These are phyloP conservation scores for Vitis labrusca DNA, from an alignment of 164 flowering plant species.

Conservation along the genomic window DNA sequence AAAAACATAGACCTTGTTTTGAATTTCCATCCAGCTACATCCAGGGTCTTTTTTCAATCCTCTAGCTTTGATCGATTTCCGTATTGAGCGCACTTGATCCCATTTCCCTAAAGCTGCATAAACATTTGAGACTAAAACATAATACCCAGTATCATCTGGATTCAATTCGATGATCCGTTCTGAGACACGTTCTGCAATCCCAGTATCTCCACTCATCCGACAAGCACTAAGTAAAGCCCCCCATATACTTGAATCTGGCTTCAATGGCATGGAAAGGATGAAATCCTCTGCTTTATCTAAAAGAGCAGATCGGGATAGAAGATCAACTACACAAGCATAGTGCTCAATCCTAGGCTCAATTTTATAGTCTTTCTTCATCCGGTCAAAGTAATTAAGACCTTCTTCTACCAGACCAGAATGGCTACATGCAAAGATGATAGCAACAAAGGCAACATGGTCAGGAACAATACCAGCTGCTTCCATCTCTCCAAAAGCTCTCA, in stretches of 20 bases:
- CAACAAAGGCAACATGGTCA: constrained; percentile 41
- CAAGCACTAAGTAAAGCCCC: constrained; percentile 52
- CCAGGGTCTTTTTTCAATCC: constrained; percentile 47
- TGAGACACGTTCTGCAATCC: constrained; percentile 30
- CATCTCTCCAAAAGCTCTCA: constrained; percentile 36
- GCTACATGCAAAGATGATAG: constrained; percentile 46
- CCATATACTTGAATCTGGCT: constrained; percentile 50
- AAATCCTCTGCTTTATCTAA: constrained; percentile 38
- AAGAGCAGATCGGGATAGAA: constrained; percentile 32
- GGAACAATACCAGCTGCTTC: constrained; percentile 29
- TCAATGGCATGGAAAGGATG: constrained; percentile 38
- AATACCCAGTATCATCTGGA: constrained; percentile 36
- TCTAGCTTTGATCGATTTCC: constrained; percentile 32
- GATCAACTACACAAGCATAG: constrained; percentile 54
- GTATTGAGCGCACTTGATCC: constrained; percentile 34
- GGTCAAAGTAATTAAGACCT: constrained; percentile 30
- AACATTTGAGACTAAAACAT: constrained; percentile 44
- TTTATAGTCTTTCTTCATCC: constrained; percentile 28
- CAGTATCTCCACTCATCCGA: constrained; percentile 21
- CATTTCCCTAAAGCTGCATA: constrained; percentile 48
- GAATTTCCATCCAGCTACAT: constrained; percentile 48
- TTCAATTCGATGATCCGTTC: constrained; percentile 24
- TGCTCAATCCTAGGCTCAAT: constrained; percentile 41
- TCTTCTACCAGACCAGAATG: constrained; percentile 48
- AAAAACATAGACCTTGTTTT: constrained; percentile 33